Percentiles rank a stretch among this genome's conserved stretches.
Conservation (phyloP, 2,329 filamentous ascomycete species). For the Fusarium piperis region DNA sequence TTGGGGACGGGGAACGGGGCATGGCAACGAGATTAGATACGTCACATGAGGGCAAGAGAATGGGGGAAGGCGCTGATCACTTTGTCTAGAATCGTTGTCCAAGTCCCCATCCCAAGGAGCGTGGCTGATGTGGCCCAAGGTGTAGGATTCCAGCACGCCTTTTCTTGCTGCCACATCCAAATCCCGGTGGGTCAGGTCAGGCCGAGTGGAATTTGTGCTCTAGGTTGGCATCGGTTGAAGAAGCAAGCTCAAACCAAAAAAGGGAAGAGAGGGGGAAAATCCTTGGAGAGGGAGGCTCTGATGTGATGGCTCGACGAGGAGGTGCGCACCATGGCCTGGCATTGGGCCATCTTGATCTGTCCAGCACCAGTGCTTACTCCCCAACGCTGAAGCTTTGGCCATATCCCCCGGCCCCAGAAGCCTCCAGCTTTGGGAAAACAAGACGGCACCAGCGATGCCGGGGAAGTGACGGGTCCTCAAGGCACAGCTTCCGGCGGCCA, state of each 20-base stretch:
- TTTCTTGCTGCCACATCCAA: slow-evolving; percentile 3
- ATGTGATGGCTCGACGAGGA: slow-evolving; percentile 3
- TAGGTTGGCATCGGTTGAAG: not conserved
- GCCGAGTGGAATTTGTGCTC: not conserved
- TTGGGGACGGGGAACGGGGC: not conserved
- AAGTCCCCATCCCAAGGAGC: not conserved
- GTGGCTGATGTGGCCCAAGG: slow-evolving; percentile 9
- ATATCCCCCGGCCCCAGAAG: not conserved
- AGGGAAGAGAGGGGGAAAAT: not conserved
- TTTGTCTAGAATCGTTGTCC: slow-evolving; percentile 26
- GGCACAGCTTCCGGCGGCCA: slow-evolving; percentile 22
- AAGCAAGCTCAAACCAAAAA: not conserved
- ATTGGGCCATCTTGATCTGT: slow-evolving; percentile 35
- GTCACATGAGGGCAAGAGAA: slow-evolving; percentile 34
- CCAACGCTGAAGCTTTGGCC: slow-evolving; percentile 23
- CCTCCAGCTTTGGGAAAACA: not conserved
- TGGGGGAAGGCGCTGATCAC: slow-evolving; percentile 30
- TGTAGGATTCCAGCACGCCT: not conserved
- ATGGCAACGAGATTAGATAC: slow-evolving; percentile 17
- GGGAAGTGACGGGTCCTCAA: slow-evolving; percentile 23
- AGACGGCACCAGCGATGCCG: slow-evolving; percentile 4
- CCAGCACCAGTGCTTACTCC: slow-evolving; percentile 17
- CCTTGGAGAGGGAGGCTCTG: slow-evolving; percentile 7
- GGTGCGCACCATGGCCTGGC: slow-evolving; percentile 19
- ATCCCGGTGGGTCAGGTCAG: not conserved